Evolutionary conservation across 371 early-diverging fungal species (phyloP).

Genomic region (Mortierella polycephala): DNA sequence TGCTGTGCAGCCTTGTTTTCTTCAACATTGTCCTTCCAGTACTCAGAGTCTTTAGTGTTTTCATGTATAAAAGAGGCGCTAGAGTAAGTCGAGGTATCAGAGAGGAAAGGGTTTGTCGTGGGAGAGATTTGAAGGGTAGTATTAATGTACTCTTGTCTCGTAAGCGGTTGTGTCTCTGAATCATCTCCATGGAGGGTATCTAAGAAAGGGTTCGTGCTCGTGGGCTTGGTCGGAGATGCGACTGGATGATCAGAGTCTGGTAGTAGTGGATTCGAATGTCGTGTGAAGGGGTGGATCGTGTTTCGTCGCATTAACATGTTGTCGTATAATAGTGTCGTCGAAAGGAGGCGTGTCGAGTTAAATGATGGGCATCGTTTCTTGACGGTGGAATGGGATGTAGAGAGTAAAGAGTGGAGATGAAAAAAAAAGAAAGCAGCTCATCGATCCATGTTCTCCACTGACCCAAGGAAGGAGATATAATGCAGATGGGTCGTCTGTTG

Average conservation of each 20-base stretch:
- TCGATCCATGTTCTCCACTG: not conserved
- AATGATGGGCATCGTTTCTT: not conserved
- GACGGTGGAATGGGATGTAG: not conserved
- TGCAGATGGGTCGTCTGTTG: not conserved
- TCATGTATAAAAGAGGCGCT: no score
- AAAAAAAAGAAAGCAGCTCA: not conserved
- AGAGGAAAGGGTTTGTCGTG: slow-evolving; percentile 10
- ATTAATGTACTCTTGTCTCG: not conserved
- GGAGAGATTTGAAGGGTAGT: not conserved
- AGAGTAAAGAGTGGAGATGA: not conserved
- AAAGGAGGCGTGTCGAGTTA: not conserved
- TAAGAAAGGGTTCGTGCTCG: slow-evolving; percentile 25
- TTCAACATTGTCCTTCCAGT: no score
- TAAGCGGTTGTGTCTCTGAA: not conserved
- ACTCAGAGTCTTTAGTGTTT: no score
- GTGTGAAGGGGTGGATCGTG: slow-evolving; percentile 22
- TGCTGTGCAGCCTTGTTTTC: not conserved
- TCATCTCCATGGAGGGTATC: slow-evolving; percentile 5
- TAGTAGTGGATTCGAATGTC: not conserved
- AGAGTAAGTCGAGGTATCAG: not conserved
- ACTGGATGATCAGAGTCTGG: not conserved
- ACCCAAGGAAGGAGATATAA: no score
- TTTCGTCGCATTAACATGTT: slow-evolving; percentile 26
- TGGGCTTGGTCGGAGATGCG: not conserved
- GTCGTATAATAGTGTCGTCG: no score